Evolutionary conservation across 176 grass and related monocot genomes (phyloP), one percentile per base, ranked within the genome.

Genomic region (Ensete glaucum): DNA sequence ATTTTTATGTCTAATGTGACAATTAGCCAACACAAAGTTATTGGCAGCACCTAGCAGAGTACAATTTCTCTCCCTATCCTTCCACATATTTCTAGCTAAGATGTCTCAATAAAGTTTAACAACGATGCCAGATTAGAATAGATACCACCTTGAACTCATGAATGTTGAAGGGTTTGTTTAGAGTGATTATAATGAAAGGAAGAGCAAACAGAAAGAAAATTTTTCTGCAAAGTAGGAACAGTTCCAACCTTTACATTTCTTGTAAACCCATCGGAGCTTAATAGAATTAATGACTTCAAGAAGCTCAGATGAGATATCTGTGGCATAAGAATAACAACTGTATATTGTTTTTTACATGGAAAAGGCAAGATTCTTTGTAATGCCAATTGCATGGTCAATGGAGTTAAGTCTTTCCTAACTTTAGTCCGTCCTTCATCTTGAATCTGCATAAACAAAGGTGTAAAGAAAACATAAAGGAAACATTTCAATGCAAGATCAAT

Each of bases 241-340:
- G 76, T 8, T 78, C 79, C 58, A 74, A 99, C 95, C 88, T 90
- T 91, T 10, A 88, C 88, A 87, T 99, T 90, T 94, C 86, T 85
- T 78, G 76, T 84, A 54, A 91, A 76, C 21, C 86, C 81, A 50
- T 79, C 75, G 53, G 84, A 78, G 50, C 86, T 82, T 80, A 88
- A 91, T 77, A 69, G 81, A 82, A 91, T 79, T 52, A 88, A 62
- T 8, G 95, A 85, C 67, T 91, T 94, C 57, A 99, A 73, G 20
- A 86, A 81, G 9, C 82, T 79, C 74, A 87, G 83, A 19, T 56
- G 66, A 52, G 90, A 87, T 71, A 88, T 79, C 83, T 93, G 92
- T 9, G 95, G 95, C 90, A 99, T 99, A 80, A 99, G 95, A 82
- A 91, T 99, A 63, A 99, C 90, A 62, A 89, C 86, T 0, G 95